Evolutionary conservation across 176 grass and related monocot genomes (phyloP), one percentile per base, ranked within the genome.

Genomic region (Carex parvula): DNA sequence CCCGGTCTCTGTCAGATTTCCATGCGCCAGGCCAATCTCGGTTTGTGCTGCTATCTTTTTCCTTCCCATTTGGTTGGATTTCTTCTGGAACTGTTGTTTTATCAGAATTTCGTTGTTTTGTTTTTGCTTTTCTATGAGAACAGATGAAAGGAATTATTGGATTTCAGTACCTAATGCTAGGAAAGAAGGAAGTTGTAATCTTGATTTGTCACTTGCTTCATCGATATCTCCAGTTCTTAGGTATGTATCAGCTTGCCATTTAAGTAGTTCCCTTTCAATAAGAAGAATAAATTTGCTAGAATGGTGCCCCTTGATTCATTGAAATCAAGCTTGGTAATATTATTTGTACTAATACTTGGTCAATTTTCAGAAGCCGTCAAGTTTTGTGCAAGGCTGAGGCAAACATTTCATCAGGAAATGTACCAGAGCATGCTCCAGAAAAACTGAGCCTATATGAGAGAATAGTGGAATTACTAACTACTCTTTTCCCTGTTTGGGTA

Each of bases 401-500:
- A 81, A 95, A 93, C 33, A 62, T 93, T 86, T 93, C 91, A 11
- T 83, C 81, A 75, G 91, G 87, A 81, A 89, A 99, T 86, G 14
- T 91, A 70, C 92, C 90, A 16, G 89, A 89, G 32, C 92, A 59
- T 65, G 56, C 54, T 13, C 84, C 88, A 59, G 39, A 81, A 74
- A 84, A 55, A 92, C 37, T 59, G 71, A 97, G 89, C 84, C 84
- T 87, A 58, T 97, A 94, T 73, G 94, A 98, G 83, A 93, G 81
- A 79, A 91, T 95, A 85, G 86, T 98, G 59, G 95, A 95, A 83
- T 79, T 98, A 63, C 91, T 99, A 29, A 99, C 93, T 14, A 99
- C 93, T 79, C 96, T 99, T 90, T 99, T 95, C 77, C 96, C 96
- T 79, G 83, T 95, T 84, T 98, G 96, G 96, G 96, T 99, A 89